Conservation (phyloP, 352 stramenopile genomes). For the Hyphochytrium catenoides region DNA sequence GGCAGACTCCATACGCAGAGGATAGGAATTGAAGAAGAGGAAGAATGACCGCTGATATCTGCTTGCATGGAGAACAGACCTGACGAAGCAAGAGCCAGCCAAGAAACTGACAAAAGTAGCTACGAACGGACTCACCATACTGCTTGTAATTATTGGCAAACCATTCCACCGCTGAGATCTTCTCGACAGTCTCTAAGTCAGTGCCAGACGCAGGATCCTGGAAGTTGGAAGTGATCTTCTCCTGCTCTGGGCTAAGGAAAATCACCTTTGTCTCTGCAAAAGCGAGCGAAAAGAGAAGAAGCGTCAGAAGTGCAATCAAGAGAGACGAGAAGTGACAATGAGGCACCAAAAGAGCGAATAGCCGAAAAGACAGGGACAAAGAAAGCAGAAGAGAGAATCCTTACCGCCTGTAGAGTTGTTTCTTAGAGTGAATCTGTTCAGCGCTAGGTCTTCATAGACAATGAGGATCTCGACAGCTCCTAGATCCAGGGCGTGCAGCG, state of each 20-base stretch:
- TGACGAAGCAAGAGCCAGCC: too few relatives aligned
- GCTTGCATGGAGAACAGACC: too few relatives aligned
- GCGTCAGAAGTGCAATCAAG: too few relatives aligned
- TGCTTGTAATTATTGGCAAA: constrained; percentile 99
- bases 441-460: constrained; percentile 95
- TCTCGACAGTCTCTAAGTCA: constrained; percentile 92
- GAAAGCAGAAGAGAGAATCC: constrained; percentile 41
- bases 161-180: constrained; percentile 93
- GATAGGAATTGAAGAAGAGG: too few relatives aligned
- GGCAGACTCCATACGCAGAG: too few relatives aligned
- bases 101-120: too few relatives aligned
- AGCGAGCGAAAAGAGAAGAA: too few relatives aligned
- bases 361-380: constrained; percentile 32
- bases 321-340: constrained; percentile 6
- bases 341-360: constrained; percentile 4
- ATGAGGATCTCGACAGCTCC: constrained; percentile 98
- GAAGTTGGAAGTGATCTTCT: constrained; percentile 85
- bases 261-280: too few relatives aligned
- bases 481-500: constrained; percentile 91
- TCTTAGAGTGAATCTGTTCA: constrained; percentile 76
- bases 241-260: constrained; percentile 51
- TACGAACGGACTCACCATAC: too few relatives aligned
- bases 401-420: constrained; percentile 76
- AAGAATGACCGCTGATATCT: too few relatives aligned
- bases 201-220: constrained; percentile 77